Percentiles rank a stretch among this genome's conserved stretches.
phyloP scores from a whole-genome alignment of 768 basidiomycete species.

The Lyophyllum shimeji region DNA sequence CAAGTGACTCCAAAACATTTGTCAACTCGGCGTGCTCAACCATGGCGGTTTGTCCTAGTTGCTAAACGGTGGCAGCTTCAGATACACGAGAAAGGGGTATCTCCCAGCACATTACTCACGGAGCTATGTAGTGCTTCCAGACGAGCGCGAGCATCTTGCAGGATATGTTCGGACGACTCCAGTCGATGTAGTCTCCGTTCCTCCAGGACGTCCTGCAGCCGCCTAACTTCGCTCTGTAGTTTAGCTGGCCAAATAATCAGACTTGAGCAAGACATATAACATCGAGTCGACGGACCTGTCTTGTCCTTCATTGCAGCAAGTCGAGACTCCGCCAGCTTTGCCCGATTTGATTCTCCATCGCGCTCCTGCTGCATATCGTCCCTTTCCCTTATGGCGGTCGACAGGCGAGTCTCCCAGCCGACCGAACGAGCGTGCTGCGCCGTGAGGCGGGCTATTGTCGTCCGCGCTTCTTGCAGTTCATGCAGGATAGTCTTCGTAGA shows the following conservation, averaged over 20 bases:
- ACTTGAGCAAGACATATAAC: neutral
- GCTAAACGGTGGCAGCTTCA: slow-evolving; percentile 23
- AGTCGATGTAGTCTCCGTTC: slow-evolving; percentile 56
- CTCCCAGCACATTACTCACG: slow-evolving; percentile 30
- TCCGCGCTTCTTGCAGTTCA: slow-evolving; percentile 74
- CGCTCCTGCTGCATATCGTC: slow-evolving; percentile 86
- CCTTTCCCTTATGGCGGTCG: slow-evolving; percentile 65
- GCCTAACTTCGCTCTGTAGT: slow-evolving; percentile 63
- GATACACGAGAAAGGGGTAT: slow-evolving; percentile 15
- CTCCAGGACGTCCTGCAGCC: slow-evolving; percentile 64
- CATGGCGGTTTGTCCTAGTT: slow-evolving; percentile 39
- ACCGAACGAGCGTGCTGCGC: slow-evolving; percentile 68
- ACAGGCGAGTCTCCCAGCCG: slow-evolving; percentile 68
- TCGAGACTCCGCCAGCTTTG: slow-evolving; percentile 66
- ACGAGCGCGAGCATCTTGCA: slow-evolving; percentile 64
- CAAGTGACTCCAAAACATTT: slow-evolving; percentile 77
- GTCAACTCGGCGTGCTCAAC: slow-evolving; percentile 60
- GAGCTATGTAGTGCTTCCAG: slow-evolving; percentile 60
- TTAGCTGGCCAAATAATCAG: slow-evolving; percentile 45
- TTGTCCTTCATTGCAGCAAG: slow-evolving; percentile 65
- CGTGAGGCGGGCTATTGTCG: slow-evolving; percentile 63
- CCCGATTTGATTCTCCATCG: slow-evolving; percentile 66
- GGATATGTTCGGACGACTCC: slow-evolving; percentile 65
- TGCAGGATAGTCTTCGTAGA: slow-evolving; percentile 73
- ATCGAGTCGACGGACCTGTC: slow-evolving; percentile 44